Evolutionary conservation across 108 stramenopile genomes (phyloP).

Genomic region (Nitzschia sp.): DNA sequence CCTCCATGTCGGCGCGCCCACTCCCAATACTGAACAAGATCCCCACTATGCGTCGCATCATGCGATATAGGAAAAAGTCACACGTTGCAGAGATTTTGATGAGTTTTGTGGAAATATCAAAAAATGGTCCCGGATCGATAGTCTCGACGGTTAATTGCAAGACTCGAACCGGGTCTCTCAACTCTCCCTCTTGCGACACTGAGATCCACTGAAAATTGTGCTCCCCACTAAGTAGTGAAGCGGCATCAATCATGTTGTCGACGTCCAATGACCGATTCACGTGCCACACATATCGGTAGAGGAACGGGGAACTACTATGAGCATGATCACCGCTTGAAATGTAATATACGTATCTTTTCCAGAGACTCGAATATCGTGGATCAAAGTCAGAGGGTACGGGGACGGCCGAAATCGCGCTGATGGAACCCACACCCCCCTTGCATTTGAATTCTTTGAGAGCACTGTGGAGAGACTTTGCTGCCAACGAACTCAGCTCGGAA

Average conservation of each 20-base stretch:
- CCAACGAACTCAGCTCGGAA: neutral
- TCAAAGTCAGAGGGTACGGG: constrained; percentile 14
- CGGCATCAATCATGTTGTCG: neutral
- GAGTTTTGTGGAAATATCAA: neutral
- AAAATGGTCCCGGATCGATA: neutral
- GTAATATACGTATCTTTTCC: constrained; percentile 15
- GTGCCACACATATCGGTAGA: constrained; percentile 4
- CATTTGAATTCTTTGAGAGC: constrained; percentile 8
- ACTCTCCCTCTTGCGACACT: constrained; percentile 8
- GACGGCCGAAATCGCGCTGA: neutral
- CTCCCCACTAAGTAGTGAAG: neutral
- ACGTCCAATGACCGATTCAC: constrained; percentile 2
- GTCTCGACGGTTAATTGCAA: neutral
- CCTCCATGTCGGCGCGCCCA: neutral
- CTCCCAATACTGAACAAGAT: constrained; percentile 7
- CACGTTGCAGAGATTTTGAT: neutral
- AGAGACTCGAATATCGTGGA: constrained; percentile 7
- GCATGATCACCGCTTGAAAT: neutral
- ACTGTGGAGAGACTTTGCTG: constrained; percentile 1
- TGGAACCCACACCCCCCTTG: constrained; percentile 8
- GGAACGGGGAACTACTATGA: neutral
- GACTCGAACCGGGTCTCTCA: neutral
- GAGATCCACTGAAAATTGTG: constrained; percentile 16
- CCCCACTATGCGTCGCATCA: constrained; percentile 16
- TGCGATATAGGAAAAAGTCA: constrained; percentile 19